A percentile compares a stretch with the other conserved stretches of the same genome.
These are phyloP conservation scores for Thalassiosira ordinaria DNA, from an alignment of 352 stramenopile species.

Conservation along the genomic window DNA sequence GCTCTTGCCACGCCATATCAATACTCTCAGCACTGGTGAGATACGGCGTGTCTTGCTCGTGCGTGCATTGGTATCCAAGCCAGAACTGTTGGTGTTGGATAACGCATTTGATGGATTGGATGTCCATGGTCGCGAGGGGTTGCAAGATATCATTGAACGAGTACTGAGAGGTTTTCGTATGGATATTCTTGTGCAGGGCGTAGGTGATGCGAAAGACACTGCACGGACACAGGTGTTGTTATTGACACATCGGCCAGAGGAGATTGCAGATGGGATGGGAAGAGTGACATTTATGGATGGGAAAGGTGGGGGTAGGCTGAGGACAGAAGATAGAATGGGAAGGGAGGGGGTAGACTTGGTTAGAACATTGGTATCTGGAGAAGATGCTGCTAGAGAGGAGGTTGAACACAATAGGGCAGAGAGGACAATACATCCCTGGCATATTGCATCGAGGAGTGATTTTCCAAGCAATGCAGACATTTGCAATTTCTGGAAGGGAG, in stretches of 20 bases:
- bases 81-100: slow-evolving; percentile 90
- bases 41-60: slow-evolving; percentile 92
- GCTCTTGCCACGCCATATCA: slow-evolving; percentile 88
- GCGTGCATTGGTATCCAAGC: slow-evolving; percentile 86
- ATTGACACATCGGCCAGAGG: slow-evolving; percentile 89
- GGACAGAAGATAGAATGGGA: slow-evolving; percentile 46
- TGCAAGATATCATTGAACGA: slow-evolving; percentile 89
- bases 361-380: slow-evolving; percentile 18
- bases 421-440: neutral
- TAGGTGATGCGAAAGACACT: slow-evolving; percentile 85
- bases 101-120: slow-evolving; percentile 94
- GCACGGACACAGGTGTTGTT: slow-evolving; percentile 90
- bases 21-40: slow-evolving; percentile 91
- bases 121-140: slow-evolving; percentile 83
- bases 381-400: slow-evolving; percentile 27
- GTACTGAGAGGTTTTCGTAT: slow-evolving; percentile 89
- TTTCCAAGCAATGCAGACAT: slow-evolving; percentile 49
- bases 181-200: slow-evolving; percentile 90
- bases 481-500: slow-evolving; percentile 50
- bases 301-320: slow-evolving; percentile 5
- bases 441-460: slow-evolving; percentile 1
- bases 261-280: slow-evolving; percentile 89
- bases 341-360: slow-evolving; percentile 54
- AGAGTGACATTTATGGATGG: slow-evolving; percentile 57
- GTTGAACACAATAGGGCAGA: neutral